Conservation (phyloP, 805 yeast genomes). For the Geotrichum ghanense region DNA sequence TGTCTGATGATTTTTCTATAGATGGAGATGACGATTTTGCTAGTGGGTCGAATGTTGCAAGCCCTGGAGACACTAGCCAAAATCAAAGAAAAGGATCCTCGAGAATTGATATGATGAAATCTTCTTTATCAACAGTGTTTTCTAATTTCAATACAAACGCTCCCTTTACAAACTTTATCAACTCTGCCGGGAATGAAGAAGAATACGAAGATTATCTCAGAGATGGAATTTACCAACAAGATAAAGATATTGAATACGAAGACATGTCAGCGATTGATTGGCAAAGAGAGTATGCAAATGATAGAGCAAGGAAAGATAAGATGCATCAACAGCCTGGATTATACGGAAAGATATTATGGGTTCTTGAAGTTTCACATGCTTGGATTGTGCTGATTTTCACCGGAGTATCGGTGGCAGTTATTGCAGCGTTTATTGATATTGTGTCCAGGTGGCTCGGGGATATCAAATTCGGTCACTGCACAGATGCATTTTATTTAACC, state of each 20-base stretch:
- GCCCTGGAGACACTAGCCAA: not conserved
- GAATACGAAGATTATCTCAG: not conserved
- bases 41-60: too few relatives aligned
- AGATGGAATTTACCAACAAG: not conserved
- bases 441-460: conserved; percentile 74
- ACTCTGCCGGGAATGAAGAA: not conserved
- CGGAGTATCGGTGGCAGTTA: conserved; percentile 63
- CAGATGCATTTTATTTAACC: conserved; percentile 49
- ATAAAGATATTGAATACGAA: conserved; percentile 2
- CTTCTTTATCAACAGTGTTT: not conserved
- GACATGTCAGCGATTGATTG: conserved; percentile 24
- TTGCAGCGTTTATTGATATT: conserved; percentile 70
- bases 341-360: conserved; percentile 16
- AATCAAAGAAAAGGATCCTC: too few relatives aligned
- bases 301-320: conserved; percentile 12
- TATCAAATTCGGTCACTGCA: conserved; percentile 66
- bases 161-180: not conserved
- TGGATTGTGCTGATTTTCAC: conserved; percentile 64
- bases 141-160: not conserved
- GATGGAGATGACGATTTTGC: too few relatives aligned
- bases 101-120: not conserved
- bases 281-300: conserved; percentile 24
- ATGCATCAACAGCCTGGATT: conserved; percentile 9
- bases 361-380: conserved; percentile 28
- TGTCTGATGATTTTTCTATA: too few relatives aligned